Conservation (phyloP, 345 rosid genomes). For the Eucalyptus coolabah region DNA sequence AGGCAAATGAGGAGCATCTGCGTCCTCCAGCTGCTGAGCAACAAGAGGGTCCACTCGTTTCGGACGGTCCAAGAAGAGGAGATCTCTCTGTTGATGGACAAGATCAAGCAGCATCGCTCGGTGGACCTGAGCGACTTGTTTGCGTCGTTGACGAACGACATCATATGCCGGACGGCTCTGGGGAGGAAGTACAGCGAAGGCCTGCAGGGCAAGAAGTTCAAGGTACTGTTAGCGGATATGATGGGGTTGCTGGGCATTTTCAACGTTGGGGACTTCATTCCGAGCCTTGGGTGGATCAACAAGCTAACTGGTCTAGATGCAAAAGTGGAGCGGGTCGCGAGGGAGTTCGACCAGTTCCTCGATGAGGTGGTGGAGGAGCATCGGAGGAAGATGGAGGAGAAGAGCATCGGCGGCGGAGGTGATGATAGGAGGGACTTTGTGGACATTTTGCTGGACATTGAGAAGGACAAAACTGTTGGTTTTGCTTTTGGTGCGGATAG, state of each 20-base stretch:
- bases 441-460: conserved; percentile 11
- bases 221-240: conserved; percentile 6
- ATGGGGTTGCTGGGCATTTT: conserved; percentile 14
- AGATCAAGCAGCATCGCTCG: background rate
- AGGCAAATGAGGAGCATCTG: conserved; percentile 44
- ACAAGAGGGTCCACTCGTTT: conserved; percentile 30
- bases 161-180: conserved; percentile 29
- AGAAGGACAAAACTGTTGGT: background rate
- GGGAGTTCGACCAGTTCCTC: conserved; percentile 8
- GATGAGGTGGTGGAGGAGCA: conserved; percentile 5
- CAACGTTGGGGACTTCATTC: conserved; percentile 33
- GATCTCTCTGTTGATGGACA: conserved; percentile 2
- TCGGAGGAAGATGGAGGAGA: background rate
- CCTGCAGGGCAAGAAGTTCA: conserved; percentile 10
- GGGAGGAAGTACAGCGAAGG: conserved; percentile 37
- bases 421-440: conserved; percentile 2
- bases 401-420: background rate
- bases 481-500: background rate
- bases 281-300: conserved; percentile 40
- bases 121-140: conserved; percentile 26
- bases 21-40: conserved; percentile 34
- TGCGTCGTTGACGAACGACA: conserved; percentile 13
- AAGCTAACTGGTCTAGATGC: conserved; percentile 4
- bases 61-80: conserved; percentile 32
- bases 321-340: conserved; percentile 1